Evolutionary conservation across 352 stramenopile species (phyloP).

Genomic region (Phytopythium cucurbitacearum): DNA sequence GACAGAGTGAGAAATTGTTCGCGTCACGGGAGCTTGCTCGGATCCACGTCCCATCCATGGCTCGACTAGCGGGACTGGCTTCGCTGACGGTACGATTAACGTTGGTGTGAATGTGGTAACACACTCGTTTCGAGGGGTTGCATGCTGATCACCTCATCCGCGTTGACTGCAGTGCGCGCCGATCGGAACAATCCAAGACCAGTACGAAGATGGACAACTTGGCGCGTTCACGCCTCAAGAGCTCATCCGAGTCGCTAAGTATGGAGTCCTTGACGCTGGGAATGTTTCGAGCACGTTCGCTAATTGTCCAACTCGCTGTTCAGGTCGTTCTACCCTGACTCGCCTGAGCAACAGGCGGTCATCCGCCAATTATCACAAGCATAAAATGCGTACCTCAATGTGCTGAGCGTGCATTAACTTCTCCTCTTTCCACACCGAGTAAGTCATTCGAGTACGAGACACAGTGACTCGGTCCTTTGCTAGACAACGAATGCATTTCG

Average conservation of each 20-base stretch:
- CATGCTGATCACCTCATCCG: too few relatives aligned
- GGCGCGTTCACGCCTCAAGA: constrained; percentile 36
- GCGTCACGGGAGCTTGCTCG: constrained; percentile 39
- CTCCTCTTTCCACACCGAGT: neutral
- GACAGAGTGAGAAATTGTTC: constrained; percentile 47
- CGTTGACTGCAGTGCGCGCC: too few relatives aligned
- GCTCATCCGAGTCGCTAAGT: constrained; percentile 45
- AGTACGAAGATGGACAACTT: constrained; percentile 43
- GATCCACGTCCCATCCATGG: constrained; percentile 43
- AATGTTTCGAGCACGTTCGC: neutral
- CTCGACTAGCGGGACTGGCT: constrained; percentile 44
- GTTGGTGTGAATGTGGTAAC: neutral
- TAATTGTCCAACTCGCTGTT: neutral
- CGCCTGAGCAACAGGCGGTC: constrained; percentile 43
- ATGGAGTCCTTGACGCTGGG: neutral
- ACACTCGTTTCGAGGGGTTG: too few relatives aligned
- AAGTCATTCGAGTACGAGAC: neutral
- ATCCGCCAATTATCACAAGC: constrained; percentile 21
- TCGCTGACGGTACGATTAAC: constrained; percentile 35
- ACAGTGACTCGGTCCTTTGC: neutral
- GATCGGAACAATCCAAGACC: constrained; percentile 13
- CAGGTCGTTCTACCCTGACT: constrained; percentile 65
- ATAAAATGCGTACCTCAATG: too few relatives aligned
- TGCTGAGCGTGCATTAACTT: too few relatives aligned
- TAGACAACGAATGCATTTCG: too few relatives aligned